Evolutionary conservation across 306 rosid species (phyloP).

Genomic region (Lagenaria siceraria): DNA sequence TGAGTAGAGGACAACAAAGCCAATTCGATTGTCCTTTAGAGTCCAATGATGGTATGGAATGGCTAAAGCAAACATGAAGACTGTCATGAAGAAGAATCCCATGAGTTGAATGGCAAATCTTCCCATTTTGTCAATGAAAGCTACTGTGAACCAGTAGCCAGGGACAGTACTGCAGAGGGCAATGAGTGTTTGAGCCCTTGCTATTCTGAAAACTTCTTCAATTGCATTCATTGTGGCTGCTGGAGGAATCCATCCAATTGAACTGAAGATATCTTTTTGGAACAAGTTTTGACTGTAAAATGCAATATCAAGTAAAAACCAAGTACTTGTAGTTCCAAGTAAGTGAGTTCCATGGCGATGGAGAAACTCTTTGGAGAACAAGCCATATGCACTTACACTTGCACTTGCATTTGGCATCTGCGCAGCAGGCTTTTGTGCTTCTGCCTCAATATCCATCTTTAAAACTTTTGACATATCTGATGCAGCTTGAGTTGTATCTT

Average conservation of each 20-base stretch:
- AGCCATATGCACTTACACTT: not conserved
- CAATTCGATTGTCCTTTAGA: constrained; percentile 35
- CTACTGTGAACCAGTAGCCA: constrained; percentile 69
- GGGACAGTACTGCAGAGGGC: constrained; percentile 77
- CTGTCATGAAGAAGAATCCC: constrained; percentile 64
- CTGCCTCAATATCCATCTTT: constrained; percentile 40
- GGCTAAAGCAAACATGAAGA: constrained; percentile 63
- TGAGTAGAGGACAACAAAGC: constrained; percentile 39
- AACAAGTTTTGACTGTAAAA: constrained; percentile 66
- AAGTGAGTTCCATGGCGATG: constrained; percentile 53
- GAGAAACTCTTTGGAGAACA: constrained; percentile 40
- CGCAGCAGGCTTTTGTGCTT: not conserved
- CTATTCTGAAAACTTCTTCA: constrained; percentile 33
- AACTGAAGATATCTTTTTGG: constrained; percentile 50
- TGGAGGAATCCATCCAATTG: constrained; percentile 64
- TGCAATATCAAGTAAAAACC: constrained; percentile 72
- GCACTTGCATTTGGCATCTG: not conserved
- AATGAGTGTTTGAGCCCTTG: constrained; percentile 63
- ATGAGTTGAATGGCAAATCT: constrained; percentile 43
- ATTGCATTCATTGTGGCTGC: constrained; percentile 57
- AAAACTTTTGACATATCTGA: constrained; percentile 61
- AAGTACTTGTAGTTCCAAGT: constrained; percentile 44
- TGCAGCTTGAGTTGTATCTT: constrained; percentile 41
- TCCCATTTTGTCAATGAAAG: constrained; percentile 52
- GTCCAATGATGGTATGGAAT: constrained; percentile 70